Base-by-base conservation (phyloP, 352 stramenopile species). In the Achlya hypogyna region DNA sequence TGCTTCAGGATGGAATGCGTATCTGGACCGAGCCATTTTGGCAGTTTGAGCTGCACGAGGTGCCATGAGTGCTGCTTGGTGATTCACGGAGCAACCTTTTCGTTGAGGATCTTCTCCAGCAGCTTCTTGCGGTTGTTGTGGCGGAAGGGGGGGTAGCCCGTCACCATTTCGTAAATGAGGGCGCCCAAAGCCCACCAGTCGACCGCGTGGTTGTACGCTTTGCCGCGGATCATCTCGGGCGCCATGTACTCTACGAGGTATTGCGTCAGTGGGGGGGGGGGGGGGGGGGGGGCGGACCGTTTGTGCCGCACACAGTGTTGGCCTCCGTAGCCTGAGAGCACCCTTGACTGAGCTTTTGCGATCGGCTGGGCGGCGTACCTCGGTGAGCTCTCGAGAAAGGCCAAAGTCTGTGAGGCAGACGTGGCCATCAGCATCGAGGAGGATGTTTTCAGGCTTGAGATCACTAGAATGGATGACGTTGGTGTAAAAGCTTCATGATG, bases 1-100 rank as follows among this genome's bases (percentile, higher is more conserved):
- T 97, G 95, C 76, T 98, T 98, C 20, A 99, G 62, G 51, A 99
- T 87, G 29, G 96, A 98, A 71, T 96, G 95, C 12, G 91, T 95
- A 18, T 93, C 82, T 8, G 84, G 66, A 0, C 83, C 73, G 65
- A 95, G 81, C 77, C 82, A 96, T 60, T 87, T 90, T 9, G 86
- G 88, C 1, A 95, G 73, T 32, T 56, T 77, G 22, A 90, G 71
- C 76, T 87, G 49, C 10, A 65, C 25, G 10, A 42, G 29, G 31
- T 35, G 22, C 58, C 60, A 67, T 12, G 16, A 38, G 6, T 14
- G 53, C 2, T 22, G 25, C n/a, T 3, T 27, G 5, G 34, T 29
- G 25, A 54, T 25, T 1, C 16, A 53, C 22, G 29, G 4, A 9
- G 22, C 53, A 2, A 84, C 73, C 80, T 93, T 92, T 70, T 91